Evolutionary conservation across 352 stramenopile species (phyloP).

Genomic region (Globisporangium yorkense): DNA sequence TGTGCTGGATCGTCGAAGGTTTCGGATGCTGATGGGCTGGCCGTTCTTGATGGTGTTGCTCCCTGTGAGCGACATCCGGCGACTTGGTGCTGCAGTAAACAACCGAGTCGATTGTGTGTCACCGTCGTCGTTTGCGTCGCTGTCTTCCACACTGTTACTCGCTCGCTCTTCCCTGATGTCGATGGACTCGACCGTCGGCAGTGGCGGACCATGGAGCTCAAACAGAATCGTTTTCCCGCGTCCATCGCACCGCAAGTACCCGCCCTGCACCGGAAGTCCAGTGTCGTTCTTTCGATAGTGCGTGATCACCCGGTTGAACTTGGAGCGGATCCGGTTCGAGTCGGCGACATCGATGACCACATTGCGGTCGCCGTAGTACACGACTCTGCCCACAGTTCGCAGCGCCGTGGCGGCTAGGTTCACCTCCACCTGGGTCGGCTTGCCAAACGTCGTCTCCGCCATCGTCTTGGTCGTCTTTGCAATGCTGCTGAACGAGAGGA

Average conservation of each 20-base stretch:
- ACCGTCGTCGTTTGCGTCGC: constrained; percentile 1
- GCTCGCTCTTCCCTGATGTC: constrained; percentile 28
- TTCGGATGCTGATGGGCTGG: constrained; percentile 27
- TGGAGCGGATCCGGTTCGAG: constrained; percentile 74
- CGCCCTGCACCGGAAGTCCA: constrained; percentile 38
- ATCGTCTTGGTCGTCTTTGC: constrained; percentile 56
- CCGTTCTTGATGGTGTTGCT: constrained; percentile 31
- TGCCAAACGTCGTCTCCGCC: constrained; percentile 64
- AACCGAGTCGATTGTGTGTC: not conserved
- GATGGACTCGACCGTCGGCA: constrained; percentile 47
- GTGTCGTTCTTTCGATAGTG: constrained; percentile 70
- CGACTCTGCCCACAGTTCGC: constrained; percentile 52
- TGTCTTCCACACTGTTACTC: constrained; percentile 10
- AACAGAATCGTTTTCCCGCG: constrained; percentile 68
- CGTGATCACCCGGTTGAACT: constrained; percentile 82
- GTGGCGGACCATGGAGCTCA: constrained; percentile 53
- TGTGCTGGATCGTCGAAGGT: constrained; percentile 38
- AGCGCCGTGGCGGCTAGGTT: constrained; percentile 44
- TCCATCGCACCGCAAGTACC: constrained; percentile 71
- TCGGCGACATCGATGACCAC: constrained; percentile 77
- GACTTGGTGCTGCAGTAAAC: constrained; percentile 1
- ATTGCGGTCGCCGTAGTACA: constrained; percentile 77
- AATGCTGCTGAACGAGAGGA: constrained; percentile 61
- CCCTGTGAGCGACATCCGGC: constrained; percentile 13
- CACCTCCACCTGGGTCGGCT: constrained; percentile 45